Evolutionary conservation across 1,139 yeast genomes (phyloP).

Genomic region (Neolecta irregularis): DNA sequence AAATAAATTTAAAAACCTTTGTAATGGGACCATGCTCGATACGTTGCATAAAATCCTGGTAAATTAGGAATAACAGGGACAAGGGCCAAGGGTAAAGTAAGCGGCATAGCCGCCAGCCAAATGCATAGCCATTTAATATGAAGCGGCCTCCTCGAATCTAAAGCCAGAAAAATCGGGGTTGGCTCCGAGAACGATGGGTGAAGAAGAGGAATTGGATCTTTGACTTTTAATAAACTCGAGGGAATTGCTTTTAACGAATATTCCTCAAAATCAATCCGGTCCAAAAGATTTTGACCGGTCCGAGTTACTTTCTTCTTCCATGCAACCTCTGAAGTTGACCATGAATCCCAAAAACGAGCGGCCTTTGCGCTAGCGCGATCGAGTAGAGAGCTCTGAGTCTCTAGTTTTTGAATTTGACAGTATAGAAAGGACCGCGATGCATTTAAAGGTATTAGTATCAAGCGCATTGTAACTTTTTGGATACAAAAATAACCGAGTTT

Average conservation of each 20-base stretch:
- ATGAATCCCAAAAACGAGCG: slow-evolving; percentile 6
- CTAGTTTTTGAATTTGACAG: not conserved
- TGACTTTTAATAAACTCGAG: no score
- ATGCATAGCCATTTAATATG: slow-evolving; percentile 2
- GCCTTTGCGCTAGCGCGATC: slow-evolving; percentile 11
- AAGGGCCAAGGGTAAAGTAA: slow-evolving; percentile 50
- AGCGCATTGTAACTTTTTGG: not conserved
- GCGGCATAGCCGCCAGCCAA: slow-evolving; percentile 29
- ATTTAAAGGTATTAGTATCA: slow-evolving; percentile 1
- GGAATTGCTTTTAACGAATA: slow-evolving; percentile 21
- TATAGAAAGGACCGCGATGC: not conserved
- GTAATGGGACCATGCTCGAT: slow-evolving; percentile 54
- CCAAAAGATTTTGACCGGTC: slow-evolving; percentile 22
- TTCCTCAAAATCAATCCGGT: slow-evolving; percentile 29
- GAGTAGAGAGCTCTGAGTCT: slow-evolving; percentile 7
- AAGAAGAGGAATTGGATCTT: no score
- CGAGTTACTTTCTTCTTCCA: slow-evolving; percentile 25
- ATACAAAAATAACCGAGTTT: no score
- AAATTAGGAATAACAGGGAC: slow-evolving; percentile 65
- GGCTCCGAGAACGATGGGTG: no score
- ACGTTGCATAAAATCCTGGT: slow-evolving; percentile 61
- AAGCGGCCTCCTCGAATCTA: slow-evolving; percentile 32
- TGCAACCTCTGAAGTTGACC: slow-evolving; percentile 23
- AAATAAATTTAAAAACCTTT: slow-evolving; percentile 27
- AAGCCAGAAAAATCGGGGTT: slow-evolving; percentile 1